Base-by-base conservation (phyloP, 805 yeast genomes). In the Hanseniaspora thailandica region DNA sequence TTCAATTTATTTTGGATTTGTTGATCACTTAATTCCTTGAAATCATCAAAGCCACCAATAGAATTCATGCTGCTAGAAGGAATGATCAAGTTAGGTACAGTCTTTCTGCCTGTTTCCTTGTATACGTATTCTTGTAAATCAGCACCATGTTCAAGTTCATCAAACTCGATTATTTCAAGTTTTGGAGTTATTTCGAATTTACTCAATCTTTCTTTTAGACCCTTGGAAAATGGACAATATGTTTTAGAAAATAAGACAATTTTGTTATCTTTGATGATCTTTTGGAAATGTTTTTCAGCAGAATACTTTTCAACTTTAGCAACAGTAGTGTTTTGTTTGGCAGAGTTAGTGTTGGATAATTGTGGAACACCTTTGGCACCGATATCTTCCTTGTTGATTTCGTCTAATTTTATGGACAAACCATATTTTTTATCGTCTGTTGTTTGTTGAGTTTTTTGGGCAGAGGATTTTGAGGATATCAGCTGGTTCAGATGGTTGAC, bases 21-120 rank as follows among this genome's bases (percentile, higher is more conserved):
- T 19, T 73, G 69, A 20, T 73, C 70, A 61, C 86, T 88, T 55
- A 86, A 69, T 33, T 69, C 72, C 25, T 66, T 71, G 65, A 93
- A 78, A 54, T 89, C 97, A 65, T 87, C 96, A 39, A 79, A 78
- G 2, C 98, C 98, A 38, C 98, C 98, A 58, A 84, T 75, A 46
- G 90, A 81, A 25, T 75, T 65, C 7, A 53, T n/a, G 8, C 84
- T 83, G 54, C 81, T 83, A 9, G 22, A 17, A 19, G 54, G 54
- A 52, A 90, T 76, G 52, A 86, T 72, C 20, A 93, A 76, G 63
- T 93, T 93, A 25, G 98, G 98, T 13, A 93, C 98, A 0, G 97
- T 90, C 28, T 69, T 69, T 60, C 96, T 79, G 6, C 93, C 94
- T 4, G 95, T 79, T 54, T 75, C 66, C 48, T 74, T 71, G 17